phyloP scores from a whole-genome alignment of 192 early-diverging fungal species.

The Chytriomyces hyalinus region DNA sequence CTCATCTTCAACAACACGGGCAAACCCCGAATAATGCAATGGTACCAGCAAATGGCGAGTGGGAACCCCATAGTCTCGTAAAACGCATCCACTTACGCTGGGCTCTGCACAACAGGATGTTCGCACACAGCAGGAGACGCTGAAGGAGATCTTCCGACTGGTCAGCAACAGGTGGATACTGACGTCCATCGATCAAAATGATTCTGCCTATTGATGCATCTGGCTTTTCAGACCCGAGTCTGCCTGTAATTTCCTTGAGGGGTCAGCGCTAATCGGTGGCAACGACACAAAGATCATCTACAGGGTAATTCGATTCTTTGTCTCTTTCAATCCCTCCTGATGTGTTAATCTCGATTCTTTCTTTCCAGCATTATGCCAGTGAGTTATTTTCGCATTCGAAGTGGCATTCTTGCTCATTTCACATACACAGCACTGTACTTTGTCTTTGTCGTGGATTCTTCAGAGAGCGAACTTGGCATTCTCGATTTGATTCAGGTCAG shows the following conservation, averaged over 20 bases:
- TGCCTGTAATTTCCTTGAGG: constrained; percentile 91
- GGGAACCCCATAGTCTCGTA: no score
- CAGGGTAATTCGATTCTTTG: constrained; percentile 51
- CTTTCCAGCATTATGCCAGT: constrained; percentile 81
- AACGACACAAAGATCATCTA: constrained; percentile 92
- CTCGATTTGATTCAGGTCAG: constrained; percentile 92
- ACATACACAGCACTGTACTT: constrained; percentile 80
- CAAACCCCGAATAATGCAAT: constrained; percentile 90
- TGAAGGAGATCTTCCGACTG: constrained; percentile 87
- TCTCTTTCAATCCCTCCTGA: neutral
- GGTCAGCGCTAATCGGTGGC: constrained; percentile 78
- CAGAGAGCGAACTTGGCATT: constrained; percentile 94
- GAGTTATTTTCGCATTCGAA: constrained; percentile 27
- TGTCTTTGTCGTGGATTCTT: constrained; percentile 95
- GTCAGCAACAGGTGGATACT: constrained; percentile 72
- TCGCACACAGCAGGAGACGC: constrained; percentile 78
- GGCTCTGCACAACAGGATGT: constrained; percentile 65
- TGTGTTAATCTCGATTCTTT: neutral
- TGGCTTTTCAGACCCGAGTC: constrained; percentile 66
- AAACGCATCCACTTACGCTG: neutral
- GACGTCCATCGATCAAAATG: neutral
- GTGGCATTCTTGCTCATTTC: neutral
- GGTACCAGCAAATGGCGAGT: constrained; percentile 82
- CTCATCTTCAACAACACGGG: constrained; percentile 99
- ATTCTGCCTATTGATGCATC: constrained; percentile 19